Base-by-base conservation (phyloP, 352 stramenopile genomes). In the Pythium guiyangense region DNA sequence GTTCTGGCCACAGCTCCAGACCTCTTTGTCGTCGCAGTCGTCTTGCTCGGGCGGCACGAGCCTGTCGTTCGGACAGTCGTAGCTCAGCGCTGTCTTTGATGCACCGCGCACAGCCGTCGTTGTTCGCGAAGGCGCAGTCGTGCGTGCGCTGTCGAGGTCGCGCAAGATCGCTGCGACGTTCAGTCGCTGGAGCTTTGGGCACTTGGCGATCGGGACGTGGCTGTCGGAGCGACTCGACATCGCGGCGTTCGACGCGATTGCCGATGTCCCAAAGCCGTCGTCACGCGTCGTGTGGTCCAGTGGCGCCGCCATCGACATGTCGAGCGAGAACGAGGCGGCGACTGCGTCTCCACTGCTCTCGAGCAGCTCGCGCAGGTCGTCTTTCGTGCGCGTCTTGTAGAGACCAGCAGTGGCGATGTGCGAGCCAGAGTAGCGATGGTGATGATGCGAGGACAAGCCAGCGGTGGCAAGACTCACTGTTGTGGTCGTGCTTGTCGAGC, bases 1-100 rank as follows among this genome's bases (percentile, higher is more conserved):
- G 50, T 98, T 98, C 62, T 98, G 92, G 2, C 92, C 92, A 67
- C 91, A 97, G 44, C 85, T 97, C 91, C 92, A 98, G 3, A 97
- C 90, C 71, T 97, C 86, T 17, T 71, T 75, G 25, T 94, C 77
- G 26, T 92, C 83, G 6, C 69, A 66, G 8, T 76, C 66, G 11
- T 77, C 67, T 9, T 81, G 64, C 18, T 49, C 61, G 12, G 62
- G 22, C 12, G 39, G 9, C 39, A 44, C 15, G 26, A 62, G 42
- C 6, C 8, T 27, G 8, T 52, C 49, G 8, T 25, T n/a, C 26
- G 11, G 17, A 39, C 11, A 22, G 18, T 20, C 10, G 40, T 20
- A 45, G 10, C 42, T 9, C 17, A 18, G 3, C 14, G 25, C 6
- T 26, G 26, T 31, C 27, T 22, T 35, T 34, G n/a, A 15, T 20